Evolutionary conservation across 2,329 filamentous ascomycete species (phyloP).

Genomic region (Pseudocercospora fuligena): DNA sequence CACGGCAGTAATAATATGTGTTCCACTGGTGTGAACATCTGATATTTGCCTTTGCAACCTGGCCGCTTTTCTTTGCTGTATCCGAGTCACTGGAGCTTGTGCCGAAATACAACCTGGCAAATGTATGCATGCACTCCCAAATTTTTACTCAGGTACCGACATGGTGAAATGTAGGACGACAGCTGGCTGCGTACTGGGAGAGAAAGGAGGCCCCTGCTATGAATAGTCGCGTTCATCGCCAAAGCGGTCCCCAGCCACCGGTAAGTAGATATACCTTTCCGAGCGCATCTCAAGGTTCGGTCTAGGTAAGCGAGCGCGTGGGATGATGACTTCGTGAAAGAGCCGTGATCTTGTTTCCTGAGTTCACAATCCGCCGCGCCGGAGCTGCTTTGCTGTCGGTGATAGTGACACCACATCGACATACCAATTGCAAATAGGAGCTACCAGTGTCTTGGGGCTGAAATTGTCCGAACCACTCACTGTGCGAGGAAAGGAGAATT

Average conservation of each 20-base stretch:
- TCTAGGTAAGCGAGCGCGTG: neutral
- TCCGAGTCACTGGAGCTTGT: too few species aligned
- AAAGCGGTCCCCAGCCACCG: neutral
- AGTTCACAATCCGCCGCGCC: neutral
- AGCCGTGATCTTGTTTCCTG: neutral
- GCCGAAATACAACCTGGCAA: too few species aligned
- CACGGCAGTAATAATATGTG: too few species aligned
- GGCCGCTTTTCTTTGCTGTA: too few species aligned
- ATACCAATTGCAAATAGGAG: neutral
- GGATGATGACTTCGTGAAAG: neutral
- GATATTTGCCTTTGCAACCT: too few species aligned
- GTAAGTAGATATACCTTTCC: neutral
- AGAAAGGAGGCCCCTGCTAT: neutral
- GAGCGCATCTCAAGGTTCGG: neutral
- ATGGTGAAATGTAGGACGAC: neutral
- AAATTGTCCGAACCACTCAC: neutral
- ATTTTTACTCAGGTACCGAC: constrained; percentile 14
- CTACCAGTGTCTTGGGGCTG: neutral
- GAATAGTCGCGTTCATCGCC: neutral
- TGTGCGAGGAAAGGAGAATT: constrained; percentile 4
- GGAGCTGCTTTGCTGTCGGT: neutral
- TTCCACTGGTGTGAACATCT: too few species aligned
- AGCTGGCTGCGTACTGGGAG: constrained; percentile 2
- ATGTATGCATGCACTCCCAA: too few species aligned
- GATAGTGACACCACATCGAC: neutral